Base-by-base conservation (phyloP, 768 basidiomycete genomes). In the Solioccasus polychromus region DNA sequence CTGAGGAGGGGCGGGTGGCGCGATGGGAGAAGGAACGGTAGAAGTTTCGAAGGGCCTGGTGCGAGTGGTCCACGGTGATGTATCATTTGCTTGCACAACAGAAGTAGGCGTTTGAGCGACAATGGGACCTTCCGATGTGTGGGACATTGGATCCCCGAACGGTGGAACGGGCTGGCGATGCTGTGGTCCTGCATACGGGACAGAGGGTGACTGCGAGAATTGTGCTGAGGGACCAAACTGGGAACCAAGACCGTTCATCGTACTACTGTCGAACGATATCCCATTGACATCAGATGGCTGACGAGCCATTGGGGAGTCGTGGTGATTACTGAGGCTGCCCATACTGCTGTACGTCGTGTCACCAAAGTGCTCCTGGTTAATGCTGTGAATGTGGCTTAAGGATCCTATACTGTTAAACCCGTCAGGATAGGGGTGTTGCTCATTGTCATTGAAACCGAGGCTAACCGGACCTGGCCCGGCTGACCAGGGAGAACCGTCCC, bases 401-500 rank as follows among this genome's bases (percentile, higher is more conserved):
- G 53, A 41, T 17, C 44, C 54, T 11, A 49, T 30, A 31, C 51
- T 50, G 26, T 54, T 56, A 17, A 64, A 62, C 20, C 60, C 64
- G 35, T 55, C 47, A 9, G 64, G 32, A 43, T 64, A 60, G 43
- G 55, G 50, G 37, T 47, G 52, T 2, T 46, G 57, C 29, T 68
- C 61, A 39, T 39, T 41, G 35, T 53, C 51, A 25, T 41, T 50
- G 19, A 60, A 55, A 35, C 47, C 45, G 18, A 59, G 66, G 14
- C 28, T 45, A 22, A 49, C 42, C 34, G 54, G 57, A 19, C 55
- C 54, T 35, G 62, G 48, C 12, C 66, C 59, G 35, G 61, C 47
- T 45, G 61, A 68, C 73, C 72, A 74, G 22, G 61, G 63, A 5
- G 59, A 61, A 54, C 4, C 22, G 25, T 59, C 47, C 12, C 65